Evolutionary conservation across 2,329 filamentous ascomycete genomes (phyloP).

Genomic region (Aspergillus ochraceoroseus): DNA sequence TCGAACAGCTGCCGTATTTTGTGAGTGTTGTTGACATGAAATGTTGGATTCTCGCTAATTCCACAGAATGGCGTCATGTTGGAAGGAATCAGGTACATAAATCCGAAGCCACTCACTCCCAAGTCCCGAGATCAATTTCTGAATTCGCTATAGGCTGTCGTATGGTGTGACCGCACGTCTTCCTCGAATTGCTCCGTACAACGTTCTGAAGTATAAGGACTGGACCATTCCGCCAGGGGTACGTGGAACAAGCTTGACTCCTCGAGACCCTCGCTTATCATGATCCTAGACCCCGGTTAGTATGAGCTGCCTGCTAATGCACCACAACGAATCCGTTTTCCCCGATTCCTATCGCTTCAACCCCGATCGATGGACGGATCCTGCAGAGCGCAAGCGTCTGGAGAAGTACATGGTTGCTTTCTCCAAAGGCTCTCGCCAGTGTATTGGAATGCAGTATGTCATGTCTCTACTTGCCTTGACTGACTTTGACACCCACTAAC

Average conservation of each 20-base stretch:
- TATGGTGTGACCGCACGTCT: constrained; percentile 30
- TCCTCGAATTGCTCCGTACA: constrained; percentile 28
- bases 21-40: constrained; percentile 15
- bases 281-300: constrained; percentile 30
- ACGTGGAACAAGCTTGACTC: no score
- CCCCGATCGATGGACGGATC: constrained; percentile 39
- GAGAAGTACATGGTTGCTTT: constrained; percentile 40
- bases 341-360: constrained; percentile 34
- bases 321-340: constrained; percentile 37
- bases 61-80: constrained; percentile 27
- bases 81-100: constrained; percentile 29
- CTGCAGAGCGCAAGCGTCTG: constrained; percentile 30
- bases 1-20: constrained; percentile 29
- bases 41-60: not conserved
- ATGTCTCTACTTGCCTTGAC: not conserved
- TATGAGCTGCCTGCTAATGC: constrained; percentile 37
- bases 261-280: constrained; percentile 5
- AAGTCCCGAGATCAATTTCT: not conserved
- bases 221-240: constrained; percentile 34
- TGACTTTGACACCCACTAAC: constrained; percentile 1
- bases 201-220: constrained; percentile 30
- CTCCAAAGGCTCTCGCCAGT: constrained; percentile 42
- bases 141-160: constrained; percentile 17
- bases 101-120: not conserved
- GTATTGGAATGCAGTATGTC: constrained; percentile 44